Evolutionary conservation across 2,329 filamentous ascomycete species (phyloP).

Genomic region (Neodidymelliopsis sp.): DNA sequence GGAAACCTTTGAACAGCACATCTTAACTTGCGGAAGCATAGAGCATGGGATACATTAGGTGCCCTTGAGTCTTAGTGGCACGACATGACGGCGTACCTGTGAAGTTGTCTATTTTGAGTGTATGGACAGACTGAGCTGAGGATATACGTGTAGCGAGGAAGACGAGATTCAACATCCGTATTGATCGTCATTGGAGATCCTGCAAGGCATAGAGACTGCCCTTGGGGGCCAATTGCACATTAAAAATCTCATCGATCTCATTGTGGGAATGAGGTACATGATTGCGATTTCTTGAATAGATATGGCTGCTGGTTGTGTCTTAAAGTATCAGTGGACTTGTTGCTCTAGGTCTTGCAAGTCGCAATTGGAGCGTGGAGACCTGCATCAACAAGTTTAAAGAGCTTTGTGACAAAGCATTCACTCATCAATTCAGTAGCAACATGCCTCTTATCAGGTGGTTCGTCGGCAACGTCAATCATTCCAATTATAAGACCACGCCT

Average conservation of each 20-base stretch:
- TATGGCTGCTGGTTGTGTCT: neutral
- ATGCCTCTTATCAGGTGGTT: slow-evolving; percentile 46
- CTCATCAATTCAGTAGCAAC: slow-evolving; percentile 44
- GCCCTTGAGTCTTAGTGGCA: too few relatives aligned
- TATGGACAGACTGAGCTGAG: too few relatives aligned
- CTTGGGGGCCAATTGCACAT: slow-evolving; percentile 52
- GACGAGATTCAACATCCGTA: too few relatives aligned
- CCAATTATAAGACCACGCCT: slow-evolving; percentile 44
- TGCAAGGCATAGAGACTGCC: slow-evolving; percentile 51
- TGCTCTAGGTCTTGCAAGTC: neutral
- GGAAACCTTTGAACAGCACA: too few relatives aligned
- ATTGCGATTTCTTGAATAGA: slow-evolving; percentile 28
- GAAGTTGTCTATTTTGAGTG: too few relatives aligned
- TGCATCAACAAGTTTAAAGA: slow-evolving; percentile 33
- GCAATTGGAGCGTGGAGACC: neutral
- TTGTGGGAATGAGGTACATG: slow-evolving; percentile 42
- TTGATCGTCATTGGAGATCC: too few relatives aligned
- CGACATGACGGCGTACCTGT: too few relatives aligned
- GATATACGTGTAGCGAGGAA: too few relatives aligned
- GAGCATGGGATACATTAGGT: too few relatives aligned
- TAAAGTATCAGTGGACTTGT: neutral
- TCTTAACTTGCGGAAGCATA: too few relatives aligned
- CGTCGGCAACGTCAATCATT: slow-evolving; percentile 37
- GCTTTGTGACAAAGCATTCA: slow-evolving; percentile 54
- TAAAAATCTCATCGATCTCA: slow-evolving; percentile 58